These are phyloP conservation scores for Hirschioporus abietinus DNA, from an alignment of 768 basidiomycete species.

Conservation along the genomic window DNA sequence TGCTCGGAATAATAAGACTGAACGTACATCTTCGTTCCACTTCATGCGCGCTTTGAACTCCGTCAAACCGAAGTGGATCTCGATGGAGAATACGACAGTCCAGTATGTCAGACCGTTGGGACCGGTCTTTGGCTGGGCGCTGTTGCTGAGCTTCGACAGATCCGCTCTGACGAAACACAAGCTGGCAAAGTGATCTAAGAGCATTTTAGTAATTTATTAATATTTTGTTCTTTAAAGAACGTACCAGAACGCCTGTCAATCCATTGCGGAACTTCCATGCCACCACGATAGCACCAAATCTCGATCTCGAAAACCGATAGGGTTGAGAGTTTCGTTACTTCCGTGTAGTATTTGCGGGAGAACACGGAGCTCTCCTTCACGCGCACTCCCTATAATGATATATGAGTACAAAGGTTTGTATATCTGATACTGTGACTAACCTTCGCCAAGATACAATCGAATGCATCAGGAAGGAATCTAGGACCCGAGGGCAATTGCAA, in stretches of 20 bases:
- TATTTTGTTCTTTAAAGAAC: slow-evolving; percentile 1
- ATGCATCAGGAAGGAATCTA: slow-evolving; percentile 72
- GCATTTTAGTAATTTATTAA: neutral
- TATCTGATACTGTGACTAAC: slow-evolving; percentile 33
- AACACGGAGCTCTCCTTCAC: slow-evolving; percentile 82
- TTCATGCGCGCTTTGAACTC: slow-evolving; percentile 81
- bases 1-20: slow-evolving; percentile 3
- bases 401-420: slow-evolving; percentile 8
- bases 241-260: slow-evolving; percentile 51
- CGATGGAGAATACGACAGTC: slow-evolving; percentile 81
- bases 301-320: slow-evolving; percentile 80
- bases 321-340: slow-evolving; percentile 69
- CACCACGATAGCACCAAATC: slow-evolving; percentile 81
- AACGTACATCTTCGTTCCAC: slow-evolving; percentile 72
- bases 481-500: slow-evolving; percentile 77
- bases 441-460: slow-evolving; percentile 71
- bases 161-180: slow-evolving; percentile 77
- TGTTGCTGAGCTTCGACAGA: slow-evolving; percentile 63
- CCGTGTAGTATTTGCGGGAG: slow-evolving; percentile 77
- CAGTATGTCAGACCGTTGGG: slow-evolving; percentile 68
- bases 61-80: slow-evolving; percentile 78
- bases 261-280: slow-evolving; percentile 66
- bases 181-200: slow-evolving; percentile 64
- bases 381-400: slow-evolving; percentile 47
- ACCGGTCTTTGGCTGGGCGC: slow-evolving; percentile 62